Percentiles rank a stretch among this genome's conserved stretches.
Conservation (phyloP, 441 rosid genomes). For the Pelargonium australe region DNA sequence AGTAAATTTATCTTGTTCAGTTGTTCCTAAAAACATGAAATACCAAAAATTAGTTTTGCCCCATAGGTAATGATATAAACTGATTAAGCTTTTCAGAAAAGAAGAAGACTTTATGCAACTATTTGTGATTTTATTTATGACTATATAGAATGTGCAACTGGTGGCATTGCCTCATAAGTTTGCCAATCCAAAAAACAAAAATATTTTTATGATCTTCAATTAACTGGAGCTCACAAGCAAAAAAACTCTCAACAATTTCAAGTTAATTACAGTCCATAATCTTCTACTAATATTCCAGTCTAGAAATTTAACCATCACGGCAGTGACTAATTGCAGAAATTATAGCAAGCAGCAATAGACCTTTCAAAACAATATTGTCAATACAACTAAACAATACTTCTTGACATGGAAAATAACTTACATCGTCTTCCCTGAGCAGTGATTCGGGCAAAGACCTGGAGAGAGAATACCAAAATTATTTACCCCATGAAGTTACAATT, state of each 20-base stretch:
- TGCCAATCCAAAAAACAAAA: too few relatives aligned
- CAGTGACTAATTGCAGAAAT: too few relatives aligned
- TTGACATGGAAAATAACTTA: slow-evolving; percentile 29
- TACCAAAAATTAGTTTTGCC: neutral
- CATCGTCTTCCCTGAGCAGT: slow-evolving; percentile 71
- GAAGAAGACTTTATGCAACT: neutral
- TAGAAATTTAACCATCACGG: too few relatives aligned
- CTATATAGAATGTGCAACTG: neutral
- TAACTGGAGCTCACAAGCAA: too few relatives aligned
- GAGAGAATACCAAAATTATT: slow-evolving; percentile 14
- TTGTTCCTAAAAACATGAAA: neutral
- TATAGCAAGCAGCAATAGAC: too few relatives aligned
- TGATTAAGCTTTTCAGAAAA: neutral
- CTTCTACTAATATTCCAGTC: too few relatives aligned
- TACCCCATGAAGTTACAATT: neutral
- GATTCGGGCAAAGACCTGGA: slow-evolving; percentile 58
- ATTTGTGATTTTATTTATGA: neutral
- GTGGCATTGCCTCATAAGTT: neutral
- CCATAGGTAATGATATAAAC: neutral
- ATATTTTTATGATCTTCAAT: too few relatives aligned
- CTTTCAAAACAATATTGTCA: neutral
- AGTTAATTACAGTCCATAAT: too few relatives aligned
- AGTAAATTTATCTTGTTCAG: too few relatives aligned
- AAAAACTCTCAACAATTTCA: too few relatives aligned
- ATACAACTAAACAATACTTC: neutral